Evolutionary conservation across 768 basidiomycete genomes (phyloP).

Genomic region (Amanita rubescens): DNA sequence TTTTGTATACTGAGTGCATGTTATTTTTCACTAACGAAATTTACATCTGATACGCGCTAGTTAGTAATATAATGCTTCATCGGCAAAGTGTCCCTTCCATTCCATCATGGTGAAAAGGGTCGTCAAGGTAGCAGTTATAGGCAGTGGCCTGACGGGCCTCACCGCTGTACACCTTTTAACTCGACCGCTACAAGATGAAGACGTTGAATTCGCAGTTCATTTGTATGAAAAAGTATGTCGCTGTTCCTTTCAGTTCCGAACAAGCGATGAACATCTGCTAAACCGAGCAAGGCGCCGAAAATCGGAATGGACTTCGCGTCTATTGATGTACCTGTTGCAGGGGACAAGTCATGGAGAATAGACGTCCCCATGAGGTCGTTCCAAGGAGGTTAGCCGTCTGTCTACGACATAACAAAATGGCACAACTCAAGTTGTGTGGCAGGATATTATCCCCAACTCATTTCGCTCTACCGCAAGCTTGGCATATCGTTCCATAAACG

Average conservation of each 20-base stretch:
- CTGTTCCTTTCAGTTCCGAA: no score
- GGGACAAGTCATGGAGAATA: conserved; percentile 41
- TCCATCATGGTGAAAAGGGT: conserved; percentile 23
- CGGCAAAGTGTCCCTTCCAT: not conserved
- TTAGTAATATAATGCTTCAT: not conserved
- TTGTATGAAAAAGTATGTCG: conserved; percentile 60
- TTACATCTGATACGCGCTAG: no score
- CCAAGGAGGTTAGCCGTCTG: conserved; percentile 51
- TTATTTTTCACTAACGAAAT: no score
- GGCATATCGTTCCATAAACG: conserved; percentile 47
- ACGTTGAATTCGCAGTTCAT: conserved; percentile 56
- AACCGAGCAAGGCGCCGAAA: conserved; percentile 32
- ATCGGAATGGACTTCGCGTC: conserved; percentile 61
- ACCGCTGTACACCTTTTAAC: conserved; percentile 57
- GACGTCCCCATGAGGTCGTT: conserved; percentile 82
- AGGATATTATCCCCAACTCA: conserved; percentile 74
- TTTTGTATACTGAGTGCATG: not conserved
- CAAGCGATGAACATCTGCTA: not conserved
- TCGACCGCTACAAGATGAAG: conserved; percentile 21
- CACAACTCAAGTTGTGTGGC: conserved; percentile 1
- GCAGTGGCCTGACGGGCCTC: conserved; percentile 68
- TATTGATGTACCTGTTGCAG: conserved; percentile 21
- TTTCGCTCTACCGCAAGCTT: conserved; percentile 54
- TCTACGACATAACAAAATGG: not conserved
- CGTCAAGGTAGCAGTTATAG: conserved; percentile 62